Evolutionary conservation across 1,284 basidiomycete species (phyloP), one percentile per base, ranked within the genome.

Genomic region (Somion occarium): DNA sequence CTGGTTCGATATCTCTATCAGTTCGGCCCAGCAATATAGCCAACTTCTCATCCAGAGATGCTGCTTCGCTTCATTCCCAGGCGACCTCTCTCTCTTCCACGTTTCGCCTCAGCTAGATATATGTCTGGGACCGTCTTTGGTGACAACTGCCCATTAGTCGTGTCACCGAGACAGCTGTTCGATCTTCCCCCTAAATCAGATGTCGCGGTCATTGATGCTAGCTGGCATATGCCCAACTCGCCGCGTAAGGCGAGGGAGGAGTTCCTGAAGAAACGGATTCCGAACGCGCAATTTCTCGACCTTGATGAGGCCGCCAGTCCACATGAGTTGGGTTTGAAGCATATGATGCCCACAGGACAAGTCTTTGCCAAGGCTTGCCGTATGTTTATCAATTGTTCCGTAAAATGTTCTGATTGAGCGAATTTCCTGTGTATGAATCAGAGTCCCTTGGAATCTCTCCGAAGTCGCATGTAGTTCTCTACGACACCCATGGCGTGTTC

Each of bases 141-240:
- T 19, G 64, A 64, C 52, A 56, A 61, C 23, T 67, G 70, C 2
- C 81, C 83, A 2, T 68, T 83, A 11, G 60, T 85, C 20, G 59
- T 85, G 44, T 73, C 77, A 1, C 82, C 85, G 0, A 61, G 67
- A 18, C 69, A 78, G 57, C 70, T 81, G 41, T 71, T 67, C 23
- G 66, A 73, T 41, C 64, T 66, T 43, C 51, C 30, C 25, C 54
- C 15, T 45, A 41, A 30, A 52, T 34, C 30, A 34, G 49, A 4
- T 15, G 34, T 48, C 49, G 70, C 78, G 1, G 58, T 90, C 49
- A 67, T 92, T 24, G 93, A 95, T 64, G 83, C 85, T 22, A 85
- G 80, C 38, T 95, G 92, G 92, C 85, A 88, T 65, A 93, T 95
- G 92, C 92, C 92, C 43, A 87, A 84, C 64, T 76, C 83, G 45